Base-by-base conservation (phyloP, 768 basidiomycete species). In the Suillus plorans region DNA sequence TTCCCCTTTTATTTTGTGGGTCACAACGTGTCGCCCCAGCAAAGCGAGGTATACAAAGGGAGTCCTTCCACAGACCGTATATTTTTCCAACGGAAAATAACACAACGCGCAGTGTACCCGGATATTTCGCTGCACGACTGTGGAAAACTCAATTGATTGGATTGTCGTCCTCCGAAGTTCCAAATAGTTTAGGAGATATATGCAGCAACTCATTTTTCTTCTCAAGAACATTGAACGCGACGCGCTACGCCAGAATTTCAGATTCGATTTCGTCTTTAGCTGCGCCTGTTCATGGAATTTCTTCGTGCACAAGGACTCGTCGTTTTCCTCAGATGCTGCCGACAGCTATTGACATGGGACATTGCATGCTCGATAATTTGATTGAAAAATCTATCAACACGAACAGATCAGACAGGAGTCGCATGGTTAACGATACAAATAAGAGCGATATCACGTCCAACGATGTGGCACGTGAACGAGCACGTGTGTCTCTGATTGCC, bases 311-410 rank as follows among this genome's bases (percentile, higher is more conserved):
- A 12, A n/a, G 25, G 39, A 18, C 39, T 16, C 5, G 14, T 28
- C 9, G 3, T 41, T 25, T 58, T 18, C n/a, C n/a, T 12, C 34
- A 56, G 56, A 25, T 18, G 50, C 14, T 52, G 14, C 16, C 16
- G 25, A 16, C 8, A 52, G 50, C 18, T 16, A 52, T 31, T 20
- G 52, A 10, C 52, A 53, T 58, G 2, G 22, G 41, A 22, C 18
- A 18, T 18, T 12, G 57, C 10, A 31, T 53, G 31, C 28, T 12
- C 9, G 9, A 20, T 12, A 28, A 18, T 41, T 16, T 39, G 25
- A 58, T 41, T 41, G 25, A 39, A 41, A 41, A 41, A 58, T 41
- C 57, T 58, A 58, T 58, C 39, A 58, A 58, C 37, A 39, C 22
- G 9, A 39, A 18, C 55, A 18, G 4, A 57, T 41, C 18, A 58